phyloP scores from a whole-genome alignment of 1,139 yeast species.

The Wickerhamiella pararugosa region DNA sequence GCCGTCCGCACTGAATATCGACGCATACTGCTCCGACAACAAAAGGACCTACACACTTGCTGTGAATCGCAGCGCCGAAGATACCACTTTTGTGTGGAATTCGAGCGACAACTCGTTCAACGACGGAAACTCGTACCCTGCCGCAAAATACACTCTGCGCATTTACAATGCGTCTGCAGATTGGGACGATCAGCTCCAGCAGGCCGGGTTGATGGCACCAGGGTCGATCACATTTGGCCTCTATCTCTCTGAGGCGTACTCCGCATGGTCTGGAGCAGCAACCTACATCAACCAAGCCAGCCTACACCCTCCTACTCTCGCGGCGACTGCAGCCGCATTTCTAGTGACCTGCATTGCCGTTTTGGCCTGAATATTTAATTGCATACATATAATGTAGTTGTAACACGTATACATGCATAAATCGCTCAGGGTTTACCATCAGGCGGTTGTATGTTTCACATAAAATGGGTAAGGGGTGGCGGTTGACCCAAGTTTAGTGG shows the following conservation, averaged over 20 bases:
- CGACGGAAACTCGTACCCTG: slow-evolving; percentile 20
- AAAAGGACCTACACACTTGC: slow-evolving; percentile 26
- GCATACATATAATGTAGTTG: not conserved
- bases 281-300: slow-evolving; percentile 13
- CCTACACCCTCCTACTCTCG: not conserved
- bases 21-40: slow-evolving; percentile 27
- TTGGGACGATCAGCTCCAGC: slow-evolving; percentile 16
- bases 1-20: slow-evolving; percentile 26
- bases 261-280: slow-evolving; percentile 20
- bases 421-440: no score
- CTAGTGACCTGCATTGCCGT: slow-evolving; percentile 3
- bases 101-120: slow-evolving; percentile 20
- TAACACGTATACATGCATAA: no score
- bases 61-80: slow-evolving; percentile 20
- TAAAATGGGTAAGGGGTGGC: no score
- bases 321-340: slow-evolving; percentile 1
- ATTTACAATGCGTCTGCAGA: slow-evolving; percentile 23
- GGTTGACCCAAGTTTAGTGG: no score
- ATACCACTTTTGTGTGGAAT: slow-evolving; percentile 27
- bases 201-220: slow-evolving; percentile 25
- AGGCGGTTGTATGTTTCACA: no score
- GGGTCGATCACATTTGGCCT: slow-evolving; percentile 24
- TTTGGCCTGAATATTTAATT: not conserved
- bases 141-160: slow-evolving; percentile 25
- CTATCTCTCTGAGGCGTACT: slow-evolving; percentile 26